Conservation (phyloP, 768 basidiomycete genomes). For the Solioccasus polychromus region DNA sequence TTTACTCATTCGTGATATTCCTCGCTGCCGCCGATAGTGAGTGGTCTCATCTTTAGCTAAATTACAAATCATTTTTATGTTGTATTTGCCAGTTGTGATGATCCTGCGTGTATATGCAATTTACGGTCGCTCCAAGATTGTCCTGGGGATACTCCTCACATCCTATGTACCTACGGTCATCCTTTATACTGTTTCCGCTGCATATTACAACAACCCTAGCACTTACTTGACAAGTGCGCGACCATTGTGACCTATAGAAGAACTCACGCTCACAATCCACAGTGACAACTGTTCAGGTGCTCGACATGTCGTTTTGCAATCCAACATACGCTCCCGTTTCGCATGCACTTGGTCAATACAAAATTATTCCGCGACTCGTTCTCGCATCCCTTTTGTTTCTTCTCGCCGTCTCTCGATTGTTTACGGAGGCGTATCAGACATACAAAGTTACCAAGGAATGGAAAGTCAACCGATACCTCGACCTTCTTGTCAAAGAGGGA, state of each 20-base stretch:
- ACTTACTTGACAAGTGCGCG: constrained; percentile 9
- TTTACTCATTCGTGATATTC: constrained; percentile 7
- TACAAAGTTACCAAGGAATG: constrained; percentile 11
- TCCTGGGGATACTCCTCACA: constrained; percentile 15
- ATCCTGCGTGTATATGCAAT: constrained; percentile 24
- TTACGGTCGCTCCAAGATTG: constrained; percentile 15
- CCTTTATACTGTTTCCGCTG: neutral
- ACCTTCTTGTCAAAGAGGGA: constrained; percentile 14
- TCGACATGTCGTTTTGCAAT: constrained; percentile 16
- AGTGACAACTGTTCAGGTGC: constrained; percentile 12
- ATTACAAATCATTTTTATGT: too few relatives aligned
- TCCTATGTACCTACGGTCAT: constrained; percentile 8
- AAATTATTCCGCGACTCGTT: constrained; percentile 7
- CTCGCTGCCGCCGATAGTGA: constrained; percentile 19
- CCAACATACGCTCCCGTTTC: neutral
- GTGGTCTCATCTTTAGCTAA: neutral
- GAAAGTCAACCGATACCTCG: constrained; percentile 13
- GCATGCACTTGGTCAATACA: constrained; percentile 6
- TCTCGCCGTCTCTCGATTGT: constrained; percentile 2
- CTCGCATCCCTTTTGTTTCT: constrained; percentile 10
- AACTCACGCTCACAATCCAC: neutral
- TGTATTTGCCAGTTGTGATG: constrained; percentile 18
- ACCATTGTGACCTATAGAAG: neutral
- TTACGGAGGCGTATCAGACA: constrained; percentile 5
- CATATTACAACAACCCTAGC: constrained; percentile 3